Conservation (phyloP, 2,329 filamentous ascomycete species). For the Trichoderma arundinaceum region DNA sequence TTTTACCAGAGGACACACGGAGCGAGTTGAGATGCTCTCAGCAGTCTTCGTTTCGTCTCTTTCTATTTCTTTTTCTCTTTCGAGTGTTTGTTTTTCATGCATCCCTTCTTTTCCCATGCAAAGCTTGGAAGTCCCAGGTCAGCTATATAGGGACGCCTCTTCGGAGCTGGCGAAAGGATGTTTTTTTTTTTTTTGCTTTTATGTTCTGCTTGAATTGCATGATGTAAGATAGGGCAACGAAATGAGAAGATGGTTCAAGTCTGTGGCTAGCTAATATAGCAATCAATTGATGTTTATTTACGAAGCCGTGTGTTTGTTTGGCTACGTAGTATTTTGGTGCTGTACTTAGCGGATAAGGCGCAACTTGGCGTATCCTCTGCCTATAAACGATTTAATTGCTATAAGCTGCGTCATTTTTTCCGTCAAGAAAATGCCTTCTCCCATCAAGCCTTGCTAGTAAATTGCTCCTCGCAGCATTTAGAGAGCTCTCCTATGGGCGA, state of each 20-base stretch:
- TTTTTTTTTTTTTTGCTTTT: background rate
- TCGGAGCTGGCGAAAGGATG: background rate
- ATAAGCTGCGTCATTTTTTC: no score
- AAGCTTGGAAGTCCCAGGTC: background rate
- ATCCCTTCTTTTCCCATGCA: background rate
- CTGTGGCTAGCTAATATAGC: background rate
- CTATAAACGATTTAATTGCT: no score
- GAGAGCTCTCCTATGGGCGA: no score
- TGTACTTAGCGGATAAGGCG: background rate
- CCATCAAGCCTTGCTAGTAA: background rate
- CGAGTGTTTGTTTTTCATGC: background rate
- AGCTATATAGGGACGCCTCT: background rate
- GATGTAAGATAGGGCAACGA: slow-evolving; percentile 17
- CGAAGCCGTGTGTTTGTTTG: background rate
- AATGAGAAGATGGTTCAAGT: background rate
- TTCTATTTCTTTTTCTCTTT: background rate
- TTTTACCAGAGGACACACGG: background rate
- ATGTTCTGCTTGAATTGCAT: background rate
- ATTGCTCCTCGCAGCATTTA: no score
- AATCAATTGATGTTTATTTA: background rate
- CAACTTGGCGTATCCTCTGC: background rate
- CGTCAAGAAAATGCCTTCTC: no score
- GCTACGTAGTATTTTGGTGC: no score
- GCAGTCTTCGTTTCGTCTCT: background rate
- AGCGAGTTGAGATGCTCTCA: background rate